Evolutionary conservation across 495 filamentous ascomycete species (phyloP).

Genomic region (Aspergillus sclerotiicarbonarius): DNA sequence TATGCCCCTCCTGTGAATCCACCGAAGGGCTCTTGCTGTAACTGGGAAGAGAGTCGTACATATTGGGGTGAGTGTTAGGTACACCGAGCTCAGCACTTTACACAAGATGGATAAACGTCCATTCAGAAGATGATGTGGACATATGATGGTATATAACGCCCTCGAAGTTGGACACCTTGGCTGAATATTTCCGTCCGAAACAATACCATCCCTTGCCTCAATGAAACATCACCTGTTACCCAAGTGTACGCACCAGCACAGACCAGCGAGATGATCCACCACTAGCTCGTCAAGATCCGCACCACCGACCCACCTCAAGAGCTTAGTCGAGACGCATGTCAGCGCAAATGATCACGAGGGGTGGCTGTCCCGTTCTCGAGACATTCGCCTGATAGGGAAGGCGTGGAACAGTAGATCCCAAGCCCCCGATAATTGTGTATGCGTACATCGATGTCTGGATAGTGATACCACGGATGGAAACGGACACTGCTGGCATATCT

Average conservation of each 20-base stretch:
- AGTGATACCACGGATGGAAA: no score
- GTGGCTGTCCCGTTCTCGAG: neutral
- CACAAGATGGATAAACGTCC: neutral
- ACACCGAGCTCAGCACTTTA: neutral
- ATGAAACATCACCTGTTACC: neutral
- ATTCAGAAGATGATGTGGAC: neutral
- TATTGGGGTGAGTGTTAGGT: neutral
- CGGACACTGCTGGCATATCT: no score
- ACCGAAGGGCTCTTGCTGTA: neutral
- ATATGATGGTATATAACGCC: no score
- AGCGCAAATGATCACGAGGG: neutral
- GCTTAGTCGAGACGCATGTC: no score
- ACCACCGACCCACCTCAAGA: neutral
- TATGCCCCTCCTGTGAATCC: constrained; percentile 12
- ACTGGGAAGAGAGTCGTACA: constrained; percentile 9
- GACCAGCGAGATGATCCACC: neutral
- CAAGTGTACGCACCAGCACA: neutral
- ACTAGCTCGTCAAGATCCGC: neutral
- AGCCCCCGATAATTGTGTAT: neutral
- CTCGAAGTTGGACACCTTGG: no score
- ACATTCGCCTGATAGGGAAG: neutral
- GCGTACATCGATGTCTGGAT: no score
- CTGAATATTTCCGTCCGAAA: neutral
- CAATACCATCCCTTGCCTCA: neutral
- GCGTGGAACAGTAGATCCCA: neutral